Percentiles rank a stretch among this genome's conserved stretches.
Evolutionary conservation across 106 monocot species (phyloP).

Genomic region (Dioscorea dumetorum): DNA sequence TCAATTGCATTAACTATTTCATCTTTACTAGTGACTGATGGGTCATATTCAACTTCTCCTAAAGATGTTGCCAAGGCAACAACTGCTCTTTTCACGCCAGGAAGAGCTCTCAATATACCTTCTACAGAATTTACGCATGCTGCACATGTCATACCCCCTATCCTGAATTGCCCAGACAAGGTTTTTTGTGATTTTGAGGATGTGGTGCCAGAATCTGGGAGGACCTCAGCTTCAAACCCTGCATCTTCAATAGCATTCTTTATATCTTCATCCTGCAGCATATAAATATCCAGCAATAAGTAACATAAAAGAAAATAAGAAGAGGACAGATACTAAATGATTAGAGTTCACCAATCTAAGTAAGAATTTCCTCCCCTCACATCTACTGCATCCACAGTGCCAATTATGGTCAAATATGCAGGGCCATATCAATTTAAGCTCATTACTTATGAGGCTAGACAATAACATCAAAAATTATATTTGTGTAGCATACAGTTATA

Average conservation of each 20-base stretch:
- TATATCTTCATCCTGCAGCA: conserved; percentile 63
- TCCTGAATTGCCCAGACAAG: conserved; percentile 77
- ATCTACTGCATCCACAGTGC: too few relatives aligned
- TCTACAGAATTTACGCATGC: conserved; percentile 96
- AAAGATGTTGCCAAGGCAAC: conserved; percentile 85
- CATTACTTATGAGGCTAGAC: too few relatives aligned
- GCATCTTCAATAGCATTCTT: conserved; percentile 95
- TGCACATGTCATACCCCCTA: conserved; percentile 97
- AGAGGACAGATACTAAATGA: too few relatives aligned
- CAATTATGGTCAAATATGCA: too few relatives aligned
- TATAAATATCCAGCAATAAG: background rate
- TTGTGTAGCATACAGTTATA: too few relatives aligned
- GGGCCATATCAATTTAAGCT: too few relatives aligned
- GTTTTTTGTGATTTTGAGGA: conserved; percentile 36
- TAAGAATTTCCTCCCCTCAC: too few relatives aligned
- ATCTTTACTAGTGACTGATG: conserved; percentile 71
- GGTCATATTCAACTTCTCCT: conserved; percentile 88
- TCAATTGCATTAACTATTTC: conserved; percentile 83
- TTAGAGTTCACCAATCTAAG: too few relatives aligned
- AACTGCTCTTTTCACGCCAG: conserved; percentile 86
- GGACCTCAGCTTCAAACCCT: conserved; percentile 88
- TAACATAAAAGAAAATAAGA: background rate
- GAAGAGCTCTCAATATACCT: conserved; percentile 72
- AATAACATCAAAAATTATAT: too few relatives aligned
- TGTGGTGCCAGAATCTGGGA: conserved; percentile 37